Base-by-base conservation (phyloP, 164 flowering plant species). In the Umbilicus rupestris region DNA sequence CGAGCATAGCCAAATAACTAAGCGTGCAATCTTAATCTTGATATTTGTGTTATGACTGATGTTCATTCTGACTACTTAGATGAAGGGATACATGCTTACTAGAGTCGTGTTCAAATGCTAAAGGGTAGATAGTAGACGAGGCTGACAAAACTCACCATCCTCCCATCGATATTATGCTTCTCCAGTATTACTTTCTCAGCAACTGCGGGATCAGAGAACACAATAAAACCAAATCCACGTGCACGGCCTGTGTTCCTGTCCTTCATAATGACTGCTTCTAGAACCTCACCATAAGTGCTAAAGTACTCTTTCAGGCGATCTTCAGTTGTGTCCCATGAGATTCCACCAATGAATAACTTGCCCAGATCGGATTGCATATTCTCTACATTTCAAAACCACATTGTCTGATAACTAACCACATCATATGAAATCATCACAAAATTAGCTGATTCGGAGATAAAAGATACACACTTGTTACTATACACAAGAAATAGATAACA, bases 221-320 rank as follows among this genome's bases (percentile, higher is more conserved):
- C 83, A 41, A 80, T 70, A 68, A 80, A 80, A 46, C 83, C 81
- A 67, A 80, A 80, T 15, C 83, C 83, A 37, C 83, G 83, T 46
- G 81, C 83, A 42, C 83, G 79, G 11, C 83, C 83, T 7, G 83
- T 78, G 39, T 75, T 76, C 60, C 83, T 76, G 73, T 80, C 83
- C 70, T 78, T 80, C 83, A 80, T 78, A 39, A 80, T 80, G 26
- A 80, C 79, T 14, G 81, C 76, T 62, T 80, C 81, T 24, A 78
- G 71, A 35, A 80, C 81, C 62, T 80, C 83, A n/a, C 83, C 83
- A 69, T 42, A 80, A 28, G 62, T 19, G 46, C 74, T 66, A 60
- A 80, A 80, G 66, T 80, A 78, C 67, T 80, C 83, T 70, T 76
- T 80, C 41, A 78, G 73, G 11, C 79, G 73, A 22, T 79, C 82